A percentile compares a stretch with the other conserved stretches of the same genome.
phyloP scores from a whole-genome alignment of 108 stramenopile species.

The Skeletonema costatum region DNA sequence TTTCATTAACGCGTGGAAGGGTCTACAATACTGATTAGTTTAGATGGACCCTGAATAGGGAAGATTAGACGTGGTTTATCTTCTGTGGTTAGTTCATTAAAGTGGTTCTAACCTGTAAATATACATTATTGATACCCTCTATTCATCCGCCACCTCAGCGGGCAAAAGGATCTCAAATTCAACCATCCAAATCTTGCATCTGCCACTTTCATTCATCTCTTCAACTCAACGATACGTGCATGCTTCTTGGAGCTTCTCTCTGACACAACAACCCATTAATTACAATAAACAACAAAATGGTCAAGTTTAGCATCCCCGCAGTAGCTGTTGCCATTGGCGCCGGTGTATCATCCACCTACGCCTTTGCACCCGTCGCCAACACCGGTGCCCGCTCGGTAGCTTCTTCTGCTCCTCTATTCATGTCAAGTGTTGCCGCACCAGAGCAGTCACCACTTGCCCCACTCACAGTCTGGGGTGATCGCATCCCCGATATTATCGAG shows the following conservation, averaged over 20 bases:
- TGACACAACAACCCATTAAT: background rate
- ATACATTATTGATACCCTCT: background rate
- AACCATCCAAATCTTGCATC: background rate
- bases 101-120: background rate
- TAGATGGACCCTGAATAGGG: no score
- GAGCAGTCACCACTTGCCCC: conserved; percentile 64
- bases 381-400: background rate
- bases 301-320: conserved; percentile 45
- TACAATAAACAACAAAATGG: conserved; percentile 17
- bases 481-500: conserved; percentile 62
- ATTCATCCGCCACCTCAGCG: background rate
- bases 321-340: conserved; percentile 28
- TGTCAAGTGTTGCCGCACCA: conserved; percentile 20
- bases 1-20: background rate
- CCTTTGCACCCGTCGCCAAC: conserved; percentile 23
- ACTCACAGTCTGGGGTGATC: conserved; percentile 71
- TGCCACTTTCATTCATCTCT: background rate
- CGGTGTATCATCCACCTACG: conserved; percentile 20
- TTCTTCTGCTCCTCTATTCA: background rate
- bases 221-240: background rate
- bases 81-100: no score
- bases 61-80: no score
- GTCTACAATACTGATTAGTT: background rate
- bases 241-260: background rate
- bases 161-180: background rate